Percentiles rank a stretch among this genome's conserved stretches.
phyloP scores from a whole-genome alignment of 2,329 filamentous ascomycete genomes.

The Verticillium nubilum region DNA sequence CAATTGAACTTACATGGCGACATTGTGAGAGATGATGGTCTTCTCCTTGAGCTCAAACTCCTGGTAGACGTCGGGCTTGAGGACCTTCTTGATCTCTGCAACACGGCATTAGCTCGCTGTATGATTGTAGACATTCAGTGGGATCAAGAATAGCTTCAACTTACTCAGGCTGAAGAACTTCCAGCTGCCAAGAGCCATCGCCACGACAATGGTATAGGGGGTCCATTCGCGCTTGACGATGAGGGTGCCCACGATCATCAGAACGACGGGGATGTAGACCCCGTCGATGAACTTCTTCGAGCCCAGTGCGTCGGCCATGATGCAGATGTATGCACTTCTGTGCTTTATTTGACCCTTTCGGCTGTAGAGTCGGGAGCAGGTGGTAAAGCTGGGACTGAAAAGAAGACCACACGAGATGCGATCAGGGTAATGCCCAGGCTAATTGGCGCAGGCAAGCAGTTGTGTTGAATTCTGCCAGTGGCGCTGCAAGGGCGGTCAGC shows the following conservation, averaged over 20 bases:
- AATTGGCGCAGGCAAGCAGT: neutral
- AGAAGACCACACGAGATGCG: neutral
- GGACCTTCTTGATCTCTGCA: conserved; percentile 69
- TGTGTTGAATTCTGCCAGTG: neutral
- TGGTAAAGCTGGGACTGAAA: neutral
- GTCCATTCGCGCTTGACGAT: conserved; percentile 77
- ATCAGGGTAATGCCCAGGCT: neutral
- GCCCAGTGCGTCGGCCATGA: conserved; percentile 32
- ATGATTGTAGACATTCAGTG: neutral
- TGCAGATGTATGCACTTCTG: neutral
- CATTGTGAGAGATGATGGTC: conserved; percentile 95
- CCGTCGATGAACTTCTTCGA: conserved; percentile 67
- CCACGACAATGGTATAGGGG: conserved; percentile 63
- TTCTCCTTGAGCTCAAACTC: conserved; percentile 92
- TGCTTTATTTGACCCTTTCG: neutral
- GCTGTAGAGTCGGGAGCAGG: neutral
- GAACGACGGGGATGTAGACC: conserved; percentile 76
- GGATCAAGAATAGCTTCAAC: conserved; percentile 27
- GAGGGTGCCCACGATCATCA: conserved; percentile 69
- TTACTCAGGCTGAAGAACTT: conserved; percentile 69
- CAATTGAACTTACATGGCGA: conserved; percentile 67
- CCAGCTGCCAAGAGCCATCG: conserved; percentile 59
- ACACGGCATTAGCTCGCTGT: neutral
- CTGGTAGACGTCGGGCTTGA: conserved; percentile 85
- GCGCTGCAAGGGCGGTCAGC: neutral